Evolutionary conservation across 176 grass and related monocot genomes (phyloP).

Genomic region (Sorghum bicolor): DNA sequence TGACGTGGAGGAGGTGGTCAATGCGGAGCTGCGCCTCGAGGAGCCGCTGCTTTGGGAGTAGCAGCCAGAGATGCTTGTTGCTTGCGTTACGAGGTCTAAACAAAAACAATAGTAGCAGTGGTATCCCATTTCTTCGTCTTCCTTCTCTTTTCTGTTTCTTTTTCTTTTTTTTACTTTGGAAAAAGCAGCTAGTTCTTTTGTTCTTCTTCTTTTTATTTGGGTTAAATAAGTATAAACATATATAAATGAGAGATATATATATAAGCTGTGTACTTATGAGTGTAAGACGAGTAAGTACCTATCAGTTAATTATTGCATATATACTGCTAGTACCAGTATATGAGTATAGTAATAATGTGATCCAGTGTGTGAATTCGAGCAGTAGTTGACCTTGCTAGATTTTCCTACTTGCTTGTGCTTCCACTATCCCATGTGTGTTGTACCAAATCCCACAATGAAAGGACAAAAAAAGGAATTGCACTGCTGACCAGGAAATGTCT

Average conservation of each 20-base stretch:
- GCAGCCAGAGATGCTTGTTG: constrained; percentile 36
- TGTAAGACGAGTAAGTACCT: neutral
- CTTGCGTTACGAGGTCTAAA: constrained; percentile 29
- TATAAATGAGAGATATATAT: constrained; percentile 17
- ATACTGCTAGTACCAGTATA: neutral
- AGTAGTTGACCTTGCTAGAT: constrained; percentile 38
- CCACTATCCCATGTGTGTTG: constrained; percentile 28
- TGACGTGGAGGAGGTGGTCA: constrained; percentile 62
- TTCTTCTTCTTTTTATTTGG: neutral
- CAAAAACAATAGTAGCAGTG: constrained; percentile 10
- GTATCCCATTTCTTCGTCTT: constrained; percentile 15
- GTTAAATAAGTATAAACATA: constrained; percentile 44
- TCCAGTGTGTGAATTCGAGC: constrained; percentile 23
- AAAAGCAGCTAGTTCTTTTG: neutral
- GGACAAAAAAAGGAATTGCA: neutral
- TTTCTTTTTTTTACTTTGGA: neutral
- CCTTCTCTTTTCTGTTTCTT: rapidly evolving
- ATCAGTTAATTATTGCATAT: neutral
- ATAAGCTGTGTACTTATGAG: constrained; percentile 15
- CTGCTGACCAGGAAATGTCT: neutral
- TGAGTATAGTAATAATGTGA: neutral
- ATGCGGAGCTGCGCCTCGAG: constrained; percentile 58
- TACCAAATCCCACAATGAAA: neutral
- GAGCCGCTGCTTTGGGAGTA: constrained; percentile 74
- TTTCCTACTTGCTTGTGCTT: neutral